Evolutionary conservation across 2,329 filamentous ascomycete genomes (phyloP).

Genomic region (Raffaelea deltoideospora): DNA sequence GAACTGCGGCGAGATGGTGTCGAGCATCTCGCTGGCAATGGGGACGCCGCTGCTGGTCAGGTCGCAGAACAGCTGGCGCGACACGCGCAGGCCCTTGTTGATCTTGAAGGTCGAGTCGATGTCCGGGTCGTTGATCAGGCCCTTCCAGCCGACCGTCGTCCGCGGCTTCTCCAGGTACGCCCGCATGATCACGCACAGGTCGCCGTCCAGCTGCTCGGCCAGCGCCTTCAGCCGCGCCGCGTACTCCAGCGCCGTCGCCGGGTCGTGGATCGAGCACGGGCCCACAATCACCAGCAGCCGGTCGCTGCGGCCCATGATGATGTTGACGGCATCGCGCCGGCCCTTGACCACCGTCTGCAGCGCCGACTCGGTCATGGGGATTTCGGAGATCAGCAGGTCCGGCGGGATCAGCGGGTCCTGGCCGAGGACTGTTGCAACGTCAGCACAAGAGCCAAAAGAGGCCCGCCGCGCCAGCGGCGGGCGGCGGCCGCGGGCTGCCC

Average conservation of each 20-base stretch:
- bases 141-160: conserved; percentile 98
- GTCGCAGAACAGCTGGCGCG: conserved; percentile 86
- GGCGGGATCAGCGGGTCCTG: conserved; percentile 90
- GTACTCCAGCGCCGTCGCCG: conserved; percentile 76
- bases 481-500: too few species aligned
- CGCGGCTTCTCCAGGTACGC: conserved; percentile 98
- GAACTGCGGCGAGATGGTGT: conserved; percentile 97
- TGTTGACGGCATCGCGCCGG: conserved; percentile 51
- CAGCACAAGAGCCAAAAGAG: neutral
- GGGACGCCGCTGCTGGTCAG: conserved; percentile 79
- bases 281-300: conserved; percentile 88
- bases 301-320: conserved; percentile 68
- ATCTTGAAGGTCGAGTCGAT: conserved; percentile 97
- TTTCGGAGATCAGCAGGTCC: conserved; percentile 71
- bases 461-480: too few species aligned
- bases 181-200: conserved; percentile 91
- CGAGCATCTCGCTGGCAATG: conserved; percentile 95
- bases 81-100: conserved; percentile 91
- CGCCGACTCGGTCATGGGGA: conserved; percentile 52
- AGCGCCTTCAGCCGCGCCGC: conserved; percentile 62
- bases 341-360: conserved; percentile 57
- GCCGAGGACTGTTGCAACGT: conserved; percentile 52
- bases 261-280: conserved; percentile 96
- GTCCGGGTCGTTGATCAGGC: conserved; percentile 96
- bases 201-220: conserved; percentile 62